Percentiles rank a stretch among this genome's conserved stretches.
Evolutionary conservation across 2,329 filamentous ascomycete species (phyloP).

Genomic region (Fusarium sp.): DNA sequence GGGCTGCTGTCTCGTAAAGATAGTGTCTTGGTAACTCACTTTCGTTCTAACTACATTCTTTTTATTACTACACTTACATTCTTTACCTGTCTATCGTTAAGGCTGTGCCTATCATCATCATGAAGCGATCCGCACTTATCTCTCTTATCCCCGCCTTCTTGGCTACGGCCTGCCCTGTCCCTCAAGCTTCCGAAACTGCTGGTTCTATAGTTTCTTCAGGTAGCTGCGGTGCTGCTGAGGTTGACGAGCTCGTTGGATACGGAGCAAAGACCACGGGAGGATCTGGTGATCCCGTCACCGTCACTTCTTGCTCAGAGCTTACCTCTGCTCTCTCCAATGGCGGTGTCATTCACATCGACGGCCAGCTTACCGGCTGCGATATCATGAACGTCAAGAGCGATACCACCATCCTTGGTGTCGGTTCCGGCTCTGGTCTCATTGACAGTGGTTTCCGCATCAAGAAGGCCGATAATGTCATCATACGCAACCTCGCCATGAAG

Average conservation of each 20-base stretch:
- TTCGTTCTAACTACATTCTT: slow-evolving; percentile 11
- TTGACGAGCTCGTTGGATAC: slow-evolving; percentile 42
- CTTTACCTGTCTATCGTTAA: slow-evolving; percentile 19
- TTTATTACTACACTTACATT: background rate
- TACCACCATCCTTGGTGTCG: slow-evolving; percentile 61
- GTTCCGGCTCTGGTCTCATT: slow-evolving; percentile 50
- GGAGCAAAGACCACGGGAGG: slow-evolving; percentile 58
- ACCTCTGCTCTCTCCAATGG: slow-evolving; percentile 50
- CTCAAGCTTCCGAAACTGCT: slow-evolving; percentile 2
- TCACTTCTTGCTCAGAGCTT: slow-evolving; percentile 57
- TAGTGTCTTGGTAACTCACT: background rate
- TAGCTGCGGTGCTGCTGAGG: slow-evolving; percentile 30
- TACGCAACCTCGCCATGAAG: slow-evolving; percentile 62
- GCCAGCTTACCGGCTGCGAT: slow-evolving; percentile 51
- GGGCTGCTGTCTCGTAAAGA: background rate
- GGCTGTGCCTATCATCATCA: slow-evolving; percentile 31
- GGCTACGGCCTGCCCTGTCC: slow-evolving; percentile 22
- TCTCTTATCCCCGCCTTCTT: slow-evolving; percentile 38
- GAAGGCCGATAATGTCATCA: slow-evolving; percentile 59
- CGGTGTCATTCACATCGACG: slow-evolving; percentile 57
- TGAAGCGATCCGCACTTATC: slow-evolving; percentile 37
- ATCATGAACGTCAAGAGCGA: slow-evolving; percentile 57
- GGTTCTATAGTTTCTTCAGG: background rate
- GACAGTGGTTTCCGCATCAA: slow-evolving; percentile 58
- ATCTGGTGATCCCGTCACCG: slow-evolving; percentile 55